phyloP scores from a whole-genome alignment of 768 basidiomycete genomes.

The Glaciozyma martinii region DNA sequence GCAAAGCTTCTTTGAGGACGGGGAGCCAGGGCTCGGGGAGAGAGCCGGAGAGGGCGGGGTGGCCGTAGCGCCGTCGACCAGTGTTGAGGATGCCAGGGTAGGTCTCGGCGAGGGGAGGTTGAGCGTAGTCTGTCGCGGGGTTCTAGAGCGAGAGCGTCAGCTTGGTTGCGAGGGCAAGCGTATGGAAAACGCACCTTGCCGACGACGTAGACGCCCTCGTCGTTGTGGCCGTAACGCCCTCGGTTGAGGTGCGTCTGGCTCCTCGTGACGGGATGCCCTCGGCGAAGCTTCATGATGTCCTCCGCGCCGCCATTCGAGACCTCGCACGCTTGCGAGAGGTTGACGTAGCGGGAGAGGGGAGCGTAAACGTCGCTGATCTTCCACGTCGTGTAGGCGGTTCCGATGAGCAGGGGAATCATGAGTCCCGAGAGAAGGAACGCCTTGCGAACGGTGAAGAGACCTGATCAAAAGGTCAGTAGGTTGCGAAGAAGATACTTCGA shows the following conservation, averaged over 20 bases:
- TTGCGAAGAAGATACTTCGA: neutral
- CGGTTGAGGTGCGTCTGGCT: conserved; percentile 83
- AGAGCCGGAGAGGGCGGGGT: conserved; percentile 87
- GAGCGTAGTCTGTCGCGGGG: conserved; percentile 51
- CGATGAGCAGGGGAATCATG: conserved; percentile 65
- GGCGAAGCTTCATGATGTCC: conserved; percentile 62
- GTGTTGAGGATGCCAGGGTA: conserved; percentile 89
- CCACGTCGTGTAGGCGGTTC: conserved; percentile 73
- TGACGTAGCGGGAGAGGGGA: conserved; percentile 71
- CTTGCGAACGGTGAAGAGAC: conserved; percentile 70
- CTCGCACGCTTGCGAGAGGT: conserved; percentile 79
- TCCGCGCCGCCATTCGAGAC: conserved; percentile 44
- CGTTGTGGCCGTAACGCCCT: conserved; percentile 81
- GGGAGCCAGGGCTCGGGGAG: conserved; percentile 93
- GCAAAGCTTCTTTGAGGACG: conserved; percentile 51
- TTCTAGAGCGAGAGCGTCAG: conserved; percentile 42
- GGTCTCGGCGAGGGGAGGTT: conserved; percentile 94
- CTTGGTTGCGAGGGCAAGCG: conserved; percentile 60
- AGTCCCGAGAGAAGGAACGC: conserved; percentile 54
- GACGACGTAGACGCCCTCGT: conserved; percentile 89
- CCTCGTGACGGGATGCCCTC: conserved; percentile 78
- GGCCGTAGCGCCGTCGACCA: conserved; percentile 88
- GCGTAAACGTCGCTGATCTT: conserved; percentile 58
- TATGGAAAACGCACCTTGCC: conserved; percentile 52
- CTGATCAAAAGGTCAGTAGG: conserved; percentile 43